phyloP scores from a whole-genome alignment of 176 grass and related monocot genomes.

The Phragmites australis region DNA sequence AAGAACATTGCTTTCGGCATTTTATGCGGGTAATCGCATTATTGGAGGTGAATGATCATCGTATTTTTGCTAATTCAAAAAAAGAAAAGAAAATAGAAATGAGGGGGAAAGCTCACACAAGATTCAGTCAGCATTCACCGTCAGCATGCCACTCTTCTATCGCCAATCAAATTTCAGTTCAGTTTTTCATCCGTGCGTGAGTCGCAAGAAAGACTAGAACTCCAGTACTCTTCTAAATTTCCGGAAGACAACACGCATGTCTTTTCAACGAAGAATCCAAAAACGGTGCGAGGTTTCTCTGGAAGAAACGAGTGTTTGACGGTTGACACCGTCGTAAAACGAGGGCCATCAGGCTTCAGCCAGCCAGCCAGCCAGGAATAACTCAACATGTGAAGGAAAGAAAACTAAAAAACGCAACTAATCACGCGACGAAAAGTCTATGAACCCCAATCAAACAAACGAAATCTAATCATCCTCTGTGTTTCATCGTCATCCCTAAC shows the following conservation, averaged over 20 bases:
- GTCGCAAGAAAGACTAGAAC: background rate
- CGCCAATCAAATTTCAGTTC: too few relatives aligned
- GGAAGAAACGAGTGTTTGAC: background rate
- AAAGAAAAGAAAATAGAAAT: background rate
- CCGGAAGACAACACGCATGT: too few relatives aligned
- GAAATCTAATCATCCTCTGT: background rate
- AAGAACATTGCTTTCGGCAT: conserved; percentile 16
- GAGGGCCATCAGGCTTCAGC: background rate
- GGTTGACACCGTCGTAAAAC: conserved; percentile 22
- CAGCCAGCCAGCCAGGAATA: background rate
- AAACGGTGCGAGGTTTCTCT: background rate
- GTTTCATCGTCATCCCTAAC: background rate
- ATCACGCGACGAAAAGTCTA: background rate
- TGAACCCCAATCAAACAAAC: background rate
- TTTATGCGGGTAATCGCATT: background rate
- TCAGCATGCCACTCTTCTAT: too few relatives aligned
- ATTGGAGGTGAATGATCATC: too few relatives aligned
- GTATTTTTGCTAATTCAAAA: background rate
- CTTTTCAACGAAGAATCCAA: too few relatives aligned
- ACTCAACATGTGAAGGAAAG: background rate
- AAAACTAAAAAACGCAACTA: too few relatives aligned
- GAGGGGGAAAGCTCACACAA: background rate
- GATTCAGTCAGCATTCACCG: too few relatives aligned
- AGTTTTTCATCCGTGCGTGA: too few relatives aligned
- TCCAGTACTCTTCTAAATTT: background rate